Conservation (phyloP, 805 yeast species). For the Candida broadrunensis region DNA sequence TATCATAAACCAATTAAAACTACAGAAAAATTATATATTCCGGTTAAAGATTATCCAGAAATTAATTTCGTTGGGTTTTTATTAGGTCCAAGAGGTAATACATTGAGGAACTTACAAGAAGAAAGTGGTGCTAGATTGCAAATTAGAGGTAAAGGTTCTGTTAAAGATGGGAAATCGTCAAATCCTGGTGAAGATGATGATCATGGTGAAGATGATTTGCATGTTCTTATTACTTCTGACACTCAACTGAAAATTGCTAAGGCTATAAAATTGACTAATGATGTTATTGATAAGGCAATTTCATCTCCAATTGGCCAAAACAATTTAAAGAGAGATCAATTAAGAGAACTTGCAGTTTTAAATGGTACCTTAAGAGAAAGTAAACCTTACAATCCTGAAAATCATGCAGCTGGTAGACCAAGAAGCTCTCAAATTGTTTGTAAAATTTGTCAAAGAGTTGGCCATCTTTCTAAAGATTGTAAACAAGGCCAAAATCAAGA, state of each 20-base stretch:
- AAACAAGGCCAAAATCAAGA: conserved; percentile 20
- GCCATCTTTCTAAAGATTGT: conserved; percentile 91
- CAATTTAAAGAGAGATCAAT: conserved; percentile 84
- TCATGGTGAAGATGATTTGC: conserved; percentile 64
- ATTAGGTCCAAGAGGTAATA: conserved; percentile 94
- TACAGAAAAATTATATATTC: conserved; percentile 79
- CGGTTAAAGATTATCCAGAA: conserved; percentile 83
- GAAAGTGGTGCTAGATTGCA: conserved; percentile 88
- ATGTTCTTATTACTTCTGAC: conserved; percentile 84
- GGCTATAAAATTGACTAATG: conserved; percentile 73
- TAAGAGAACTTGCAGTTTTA: conserved; percentile 86
- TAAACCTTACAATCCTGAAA: conserved; percentile 51
- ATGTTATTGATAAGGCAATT: conserved; percentile 78
- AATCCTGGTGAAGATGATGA: conserved; percentile 41
- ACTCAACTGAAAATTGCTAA: conserved; percentile 69
- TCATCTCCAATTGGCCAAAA: conserved; percentile 91
- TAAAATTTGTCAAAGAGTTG: conserved; percentile 72
- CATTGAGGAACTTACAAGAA: conserved; percentile 73
- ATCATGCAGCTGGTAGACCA: conserved; percentile 9
- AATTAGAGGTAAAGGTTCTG: conserved; percentile 93
- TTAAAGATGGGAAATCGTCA: conserved; percentile 77
- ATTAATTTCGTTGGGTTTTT: conserved; percentile 89
- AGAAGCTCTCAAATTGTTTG: conserved; percentile 56
- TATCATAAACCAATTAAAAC: conserved; percentile 69
- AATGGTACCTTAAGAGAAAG: conserved; percentile 90